Percentiles rank a stretch among this genome's conserved stretches.
Evolutionary conservation across 306 rosid species (phyloP).

Genomic region (Cucumis sativus): DNA sequence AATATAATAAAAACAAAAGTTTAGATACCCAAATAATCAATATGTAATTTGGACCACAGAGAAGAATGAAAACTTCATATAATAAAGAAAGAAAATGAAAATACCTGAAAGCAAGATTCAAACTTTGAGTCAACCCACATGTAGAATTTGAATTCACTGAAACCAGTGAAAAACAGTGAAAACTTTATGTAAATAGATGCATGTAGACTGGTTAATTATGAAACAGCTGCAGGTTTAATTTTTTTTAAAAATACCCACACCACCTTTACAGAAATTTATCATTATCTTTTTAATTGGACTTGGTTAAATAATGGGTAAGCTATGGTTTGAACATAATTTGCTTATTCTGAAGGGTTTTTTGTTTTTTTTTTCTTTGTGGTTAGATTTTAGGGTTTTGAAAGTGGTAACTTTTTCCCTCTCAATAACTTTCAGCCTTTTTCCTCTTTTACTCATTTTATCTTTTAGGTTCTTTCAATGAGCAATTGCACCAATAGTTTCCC

Average conservation of each 20-base stretch:
- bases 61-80: no score
- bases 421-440: not conserved
- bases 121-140: not conserved
- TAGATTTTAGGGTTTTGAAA: constrained; percentile 1
- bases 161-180: not conserved
- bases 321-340: not conserved
- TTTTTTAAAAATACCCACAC: not conserved
- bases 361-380: not conserved
- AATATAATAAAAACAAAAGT: not conserved
- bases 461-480: not conserved
- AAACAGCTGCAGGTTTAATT: not conserved
- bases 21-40: no score
- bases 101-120: no score
- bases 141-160: not conserved
- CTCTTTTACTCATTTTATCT: not conserved
- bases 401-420: constrained; percentile 1
- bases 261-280: not conserved
- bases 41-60: no score
- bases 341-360: not conserved
- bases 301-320: not conserved
- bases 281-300: not conserved
- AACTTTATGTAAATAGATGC: not conserved
- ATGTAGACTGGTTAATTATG: not conserved
- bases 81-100: no score
- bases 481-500: not conserved